Conservation (phyloP, 768 basidiomycete species). For the Sutorius australiensis region DNA sequence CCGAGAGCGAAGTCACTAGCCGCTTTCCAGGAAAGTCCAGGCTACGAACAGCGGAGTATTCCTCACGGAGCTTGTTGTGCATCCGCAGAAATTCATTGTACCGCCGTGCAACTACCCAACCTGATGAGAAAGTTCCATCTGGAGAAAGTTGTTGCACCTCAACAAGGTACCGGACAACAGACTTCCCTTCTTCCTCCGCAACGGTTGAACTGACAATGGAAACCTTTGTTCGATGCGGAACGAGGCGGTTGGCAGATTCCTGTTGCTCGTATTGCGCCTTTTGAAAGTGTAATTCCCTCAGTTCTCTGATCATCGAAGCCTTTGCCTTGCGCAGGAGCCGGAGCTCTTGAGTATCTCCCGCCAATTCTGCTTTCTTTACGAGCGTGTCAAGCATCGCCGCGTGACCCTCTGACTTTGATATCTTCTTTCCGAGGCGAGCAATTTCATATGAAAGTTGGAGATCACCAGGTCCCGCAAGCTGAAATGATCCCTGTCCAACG, state of each 20-base stretch:
- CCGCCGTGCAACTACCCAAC: conserved; percentile 90
- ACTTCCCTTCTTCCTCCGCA: conserved; percentile 82
- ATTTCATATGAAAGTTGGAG: conserved; percentile 88
- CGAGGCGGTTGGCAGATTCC: conserved; percentile 82
- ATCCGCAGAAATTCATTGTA: conserved; percentile 95
- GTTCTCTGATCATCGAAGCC: conserved; percentile 74
- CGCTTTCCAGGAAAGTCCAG: conserved; percentile 93
- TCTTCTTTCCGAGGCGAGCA: conserved; percentile 67
- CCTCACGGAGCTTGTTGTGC: conserved; percentile 81
- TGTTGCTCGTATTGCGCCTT: conserved; percentile 92
- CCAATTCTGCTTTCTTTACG: conserved; percentile 92
- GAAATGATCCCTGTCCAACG: conserved; percentile 52
- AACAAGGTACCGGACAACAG: conserved; percentile 87
- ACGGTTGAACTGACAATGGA: conserved; percentile 79
- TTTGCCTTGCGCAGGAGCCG: conserved; percentile 79
- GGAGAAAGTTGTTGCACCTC: conserved; percentile 85
- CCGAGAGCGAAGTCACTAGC: conserved; percentile 83
- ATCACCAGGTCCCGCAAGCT: conserved; percentile 84
- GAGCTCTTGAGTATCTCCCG: conserved; percentile 85
- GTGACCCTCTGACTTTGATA: conserved; percentile 74
- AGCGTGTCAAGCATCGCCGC: conserved; percentile 80
- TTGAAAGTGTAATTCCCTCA: conserved; percentile 84
- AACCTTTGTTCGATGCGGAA: conserved; percentile 82
- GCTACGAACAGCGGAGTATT: conserved; percentile 57
- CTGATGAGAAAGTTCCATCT: conserved; percentile 75